Conservation (phyloP, 2,329 filamentous ascomycete genomes). For the Trichoderma sp. region DNA sequence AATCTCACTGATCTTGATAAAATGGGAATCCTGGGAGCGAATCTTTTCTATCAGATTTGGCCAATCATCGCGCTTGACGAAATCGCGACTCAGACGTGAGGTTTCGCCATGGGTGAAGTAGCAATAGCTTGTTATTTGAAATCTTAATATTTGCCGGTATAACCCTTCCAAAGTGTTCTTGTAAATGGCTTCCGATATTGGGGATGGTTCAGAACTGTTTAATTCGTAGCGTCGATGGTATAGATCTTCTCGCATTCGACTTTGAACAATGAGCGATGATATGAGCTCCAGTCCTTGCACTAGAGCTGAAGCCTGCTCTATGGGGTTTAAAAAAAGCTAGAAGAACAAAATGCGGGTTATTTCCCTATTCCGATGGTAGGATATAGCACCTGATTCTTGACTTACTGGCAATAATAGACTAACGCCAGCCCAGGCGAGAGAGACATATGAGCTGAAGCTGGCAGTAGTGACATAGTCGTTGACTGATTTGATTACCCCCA, state of each 20-base stretch:
- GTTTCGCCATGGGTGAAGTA: neutral
- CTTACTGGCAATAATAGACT: neutral
- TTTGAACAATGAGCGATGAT: neutral
- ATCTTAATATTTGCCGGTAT: neutral
- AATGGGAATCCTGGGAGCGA: neutral
- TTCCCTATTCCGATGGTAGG: too few relatives aligned
- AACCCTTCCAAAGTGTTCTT: neutral
- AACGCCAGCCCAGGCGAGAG: neutral
- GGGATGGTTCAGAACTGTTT: neutral
- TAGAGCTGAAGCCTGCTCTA: neutral
- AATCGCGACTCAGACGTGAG: neutral
- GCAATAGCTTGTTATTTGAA: neutral
- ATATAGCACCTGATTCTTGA: neutral
- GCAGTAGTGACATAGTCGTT: too few relatives aligned
- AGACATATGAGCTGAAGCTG: too few relatives aligned
- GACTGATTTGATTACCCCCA: too few relatives aligned
- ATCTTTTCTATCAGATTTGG: neutral
- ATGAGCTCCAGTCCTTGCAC: neutral
- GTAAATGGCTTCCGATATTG: neutral
- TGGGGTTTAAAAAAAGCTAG: neutral
- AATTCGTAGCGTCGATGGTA: neutral
- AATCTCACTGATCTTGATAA: neutral
- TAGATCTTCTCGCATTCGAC: neutral
- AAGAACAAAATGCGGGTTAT: neutral
- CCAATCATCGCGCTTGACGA: neutral